Evolutionary conservation across 345 rosid genomes (phyloP).

Genomic region (Ailanthus altissimus): DNA sequence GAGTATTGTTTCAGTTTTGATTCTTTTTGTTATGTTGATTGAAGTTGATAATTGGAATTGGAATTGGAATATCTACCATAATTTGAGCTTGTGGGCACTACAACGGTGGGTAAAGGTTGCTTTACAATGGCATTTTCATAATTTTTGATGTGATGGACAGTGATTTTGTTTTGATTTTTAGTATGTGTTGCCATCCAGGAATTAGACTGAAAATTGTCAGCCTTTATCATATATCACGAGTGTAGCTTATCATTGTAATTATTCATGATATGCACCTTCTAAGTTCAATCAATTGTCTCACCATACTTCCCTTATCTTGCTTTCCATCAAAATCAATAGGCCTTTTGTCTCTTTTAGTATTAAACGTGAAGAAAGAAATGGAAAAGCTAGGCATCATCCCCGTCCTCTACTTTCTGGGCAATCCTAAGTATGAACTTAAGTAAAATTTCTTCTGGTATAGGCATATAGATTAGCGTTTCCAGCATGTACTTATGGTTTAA

Average conservation of each 20-base stretch:
- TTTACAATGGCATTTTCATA: conserved; percentile 8
- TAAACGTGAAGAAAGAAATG: neutral
- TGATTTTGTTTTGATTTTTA: neutral
- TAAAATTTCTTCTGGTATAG: neutral
- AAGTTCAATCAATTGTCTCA: too few relatives aligned
- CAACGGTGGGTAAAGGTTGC: neutral
- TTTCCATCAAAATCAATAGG: conserved; percentile 2
- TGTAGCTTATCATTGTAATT: conserved; percentile 13
- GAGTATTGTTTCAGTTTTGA: neutral
- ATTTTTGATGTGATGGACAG: neutral
- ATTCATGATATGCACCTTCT: neutral
- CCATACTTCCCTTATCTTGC: neutral
- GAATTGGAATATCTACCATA: neutral
- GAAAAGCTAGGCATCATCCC: neutral
- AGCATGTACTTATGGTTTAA: too few relatives aligned
- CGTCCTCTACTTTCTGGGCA: neutral
- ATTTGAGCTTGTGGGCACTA: conserved; percentile 1
- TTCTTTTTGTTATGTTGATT: neutral
- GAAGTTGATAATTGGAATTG: neutral
- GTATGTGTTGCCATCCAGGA: conserved; percentile 10
- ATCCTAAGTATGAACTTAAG: neutral
- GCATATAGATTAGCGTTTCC: neutral
- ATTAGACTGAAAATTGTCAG: conserved; percentile 11
- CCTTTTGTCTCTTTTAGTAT: neutral
- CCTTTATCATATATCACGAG: neutral